phyloP scores from a whole-genome alignment of 345 rosid genomes.

The Firmiana major region DNA sequence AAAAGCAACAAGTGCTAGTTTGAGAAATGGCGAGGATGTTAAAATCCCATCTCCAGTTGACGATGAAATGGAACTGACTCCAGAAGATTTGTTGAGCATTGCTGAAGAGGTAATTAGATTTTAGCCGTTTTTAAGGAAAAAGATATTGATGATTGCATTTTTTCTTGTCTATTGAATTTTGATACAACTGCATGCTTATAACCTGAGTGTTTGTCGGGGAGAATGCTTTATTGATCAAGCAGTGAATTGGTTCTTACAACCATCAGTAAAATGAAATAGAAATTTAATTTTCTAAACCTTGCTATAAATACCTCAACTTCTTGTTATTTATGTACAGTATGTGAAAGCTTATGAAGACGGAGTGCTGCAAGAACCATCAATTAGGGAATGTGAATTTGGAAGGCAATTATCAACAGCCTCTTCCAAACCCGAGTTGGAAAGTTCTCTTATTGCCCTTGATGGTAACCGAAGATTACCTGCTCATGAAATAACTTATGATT shows the following conservation, averaged over 20 bases:
- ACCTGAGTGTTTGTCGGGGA: neutral
- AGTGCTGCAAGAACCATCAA: constrained; percentile 3
- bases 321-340: constrained; percentile 33
- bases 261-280: too few relatives aligned
- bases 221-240: neutral
- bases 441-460: constrained; percentile 8
- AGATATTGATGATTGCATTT: neutral
- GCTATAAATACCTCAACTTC: neutral
- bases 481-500: constrained; percentile 4
- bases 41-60: neutral
- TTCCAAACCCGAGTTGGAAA: constrained; percentile 8
- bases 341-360: constrained; percentile 27
- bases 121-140: neutral
- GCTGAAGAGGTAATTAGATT: constrained; percentile 43
- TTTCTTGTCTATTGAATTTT: neutral
- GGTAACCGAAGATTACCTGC: constrained; percentile 9
- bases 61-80: constrained; percentile 30
- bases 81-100: constrained; percentile 48
- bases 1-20: constrained; percentile 8
- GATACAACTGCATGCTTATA: neutral
- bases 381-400: constrained; percentile 12
- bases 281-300: too few relatives aligned
- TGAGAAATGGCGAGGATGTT: neutral
- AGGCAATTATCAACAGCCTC: constrained; percentile 5
- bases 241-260: neutral